phyloP scores from a whole-genome alignment of 1,284 basidiomycete species.

The Cryptococcus amylolentus region DNA sequence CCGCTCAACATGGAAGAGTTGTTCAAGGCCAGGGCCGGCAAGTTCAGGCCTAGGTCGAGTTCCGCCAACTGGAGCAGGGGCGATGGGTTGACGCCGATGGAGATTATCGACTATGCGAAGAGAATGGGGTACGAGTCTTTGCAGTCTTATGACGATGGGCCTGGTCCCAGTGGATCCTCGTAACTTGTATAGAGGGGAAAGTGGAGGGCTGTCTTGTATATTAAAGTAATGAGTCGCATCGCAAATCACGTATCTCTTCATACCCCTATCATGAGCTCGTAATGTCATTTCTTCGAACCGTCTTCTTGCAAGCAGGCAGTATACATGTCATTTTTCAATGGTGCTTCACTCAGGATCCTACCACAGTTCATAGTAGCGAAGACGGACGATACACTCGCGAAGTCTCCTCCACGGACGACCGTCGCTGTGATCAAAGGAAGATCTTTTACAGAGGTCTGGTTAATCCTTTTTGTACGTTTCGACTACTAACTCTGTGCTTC shows the following conservation, averaged over 20 bases:
- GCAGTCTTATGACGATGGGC: conserved; percentile 1
- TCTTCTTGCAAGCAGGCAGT: background rate
- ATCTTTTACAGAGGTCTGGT: background rate
- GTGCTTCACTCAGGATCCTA: too few relatives aligned
- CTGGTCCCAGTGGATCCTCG: background rate
- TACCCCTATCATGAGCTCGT: background rate
- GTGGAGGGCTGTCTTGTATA: background rate
- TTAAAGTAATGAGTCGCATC: background rate
- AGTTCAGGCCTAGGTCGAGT: conserved; percentile 79
- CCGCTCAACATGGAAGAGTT: conserved; percentile 72
- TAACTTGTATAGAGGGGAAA: background rate
- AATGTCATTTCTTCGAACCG: background rate
- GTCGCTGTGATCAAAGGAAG: too few relatives aligned
- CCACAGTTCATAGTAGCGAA: background rate
- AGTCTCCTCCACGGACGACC: too few relatives aligned
- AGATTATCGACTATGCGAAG: conserved; percentile 78
- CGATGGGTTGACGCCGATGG: conserved; percentile 74
- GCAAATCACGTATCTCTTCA: background rate
- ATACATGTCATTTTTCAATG: too few relatives aligned
- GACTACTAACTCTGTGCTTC: background rate
- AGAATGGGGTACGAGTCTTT: conserved; percentile 74
- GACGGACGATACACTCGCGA: background rate
- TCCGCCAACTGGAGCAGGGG: conserved; percentile 86
- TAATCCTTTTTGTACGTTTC: background rate
- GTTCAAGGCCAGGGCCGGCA: conserved; percentile 58